Evolutionary conservation across 2,329 filamentous ascomycete species (phyloP).

Genomic region (Fusarium goolgardi): DNA sequence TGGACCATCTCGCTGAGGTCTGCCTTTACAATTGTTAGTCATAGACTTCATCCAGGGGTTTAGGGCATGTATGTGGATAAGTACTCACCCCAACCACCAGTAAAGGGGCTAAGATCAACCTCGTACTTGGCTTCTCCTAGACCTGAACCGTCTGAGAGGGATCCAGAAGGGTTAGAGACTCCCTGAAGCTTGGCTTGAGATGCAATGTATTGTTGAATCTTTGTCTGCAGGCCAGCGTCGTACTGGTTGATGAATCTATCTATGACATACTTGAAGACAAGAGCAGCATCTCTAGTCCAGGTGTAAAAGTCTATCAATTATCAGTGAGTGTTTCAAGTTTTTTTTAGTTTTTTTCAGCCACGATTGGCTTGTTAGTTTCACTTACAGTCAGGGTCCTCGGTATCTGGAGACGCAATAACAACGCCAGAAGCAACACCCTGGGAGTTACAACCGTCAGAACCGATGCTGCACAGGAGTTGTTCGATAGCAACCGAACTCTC

Average conservation of each 20-base stretch:
- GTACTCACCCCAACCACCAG: constrained; percentile 70
- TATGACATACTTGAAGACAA: constrained; percentile 75
- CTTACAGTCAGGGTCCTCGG: constrained; percentile 66
- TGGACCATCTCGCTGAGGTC: constrained; percentile 83
- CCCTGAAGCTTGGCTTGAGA: constrained; percentile 75
- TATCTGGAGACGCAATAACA: constrained; percentile 69
- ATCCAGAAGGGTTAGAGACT: constrained; percentile 76
- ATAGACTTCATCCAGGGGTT: not conserved
- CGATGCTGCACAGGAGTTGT: constrained; percentile 70
- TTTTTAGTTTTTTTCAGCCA: too few relatives aligned
- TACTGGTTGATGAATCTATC: constrained; percentile 73
- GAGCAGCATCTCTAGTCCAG: constrained; percentile 80
- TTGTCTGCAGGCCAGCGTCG: constrained; percentile 65
- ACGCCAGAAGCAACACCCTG: constrained; percentile 61
- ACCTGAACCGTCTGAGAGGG: constrained; percentile 61
- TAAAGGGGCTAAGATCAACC: constrained; percentile 72
- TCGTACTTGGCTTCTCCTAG: constrained; percentile 81
- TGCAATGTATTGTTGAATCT: constrained; percentile 75
- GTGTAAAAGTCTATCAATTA: constrained; percentile 74
- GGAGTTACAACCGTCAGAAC: constrained; percentile 63
- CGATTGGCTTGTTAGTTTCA: not conserved
- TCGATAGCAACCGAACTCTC: constrained; percentile 64
- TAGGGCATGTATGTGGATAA: not conserved
- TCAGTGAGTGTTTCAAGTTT: constrained; percentile 11
- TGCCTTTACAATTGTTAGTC: constrained; percentile 55